Percentiles rank a stretch among this genome's conserved stretches.
phyloP scores from a whole-genome alignment of 148 eudicot species.

The Hydrangea macrophylla region DNA sequence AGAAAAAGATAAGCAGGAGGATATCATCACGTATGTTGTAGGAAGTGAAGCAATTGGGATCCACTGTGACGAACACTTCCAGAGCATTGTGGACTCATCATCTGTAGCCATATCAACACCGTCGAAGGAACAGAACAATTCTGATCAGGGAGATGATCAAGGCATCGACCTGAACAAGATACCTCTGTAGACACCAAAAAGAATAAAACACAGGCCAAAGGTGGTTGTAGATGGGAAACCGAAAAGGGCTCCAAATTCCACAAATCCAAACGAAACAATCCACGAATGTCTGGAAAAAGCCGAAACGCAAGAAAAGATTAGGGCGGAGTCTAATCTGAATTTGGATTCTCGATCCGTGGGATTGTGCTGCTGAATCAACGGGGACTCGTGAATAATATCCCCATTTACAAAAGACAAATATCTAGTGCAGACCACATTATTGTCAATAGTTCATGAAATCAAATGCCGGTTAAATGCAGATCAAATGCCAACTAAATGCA shows the following conservation, averaged over 20 bases:
- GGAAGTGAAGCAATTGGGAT: slow-evolving; percentile 22
- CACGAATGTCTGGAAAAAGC: slow-evolving; percentile 18
- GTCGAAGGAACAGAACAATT: slow-evolving; percentile 18
- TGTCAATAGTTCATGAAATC: slow-evolving; percentile 9
- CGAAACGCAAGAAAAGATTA: slow-evolving; percentile 14
- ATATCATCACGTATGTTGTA: slow-evolving; percentile 16
- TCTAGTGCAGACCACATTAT: slow-evolving; percentile 14
- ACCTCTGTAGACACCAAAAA: slow-evolving; percentile 47
- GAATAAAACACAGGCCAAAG: slow-evolving; percentile 62
- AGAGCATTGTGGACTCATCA: slow-evolving; percentile 25
- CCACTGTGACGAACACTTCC: slow-evolving; percentile 22
- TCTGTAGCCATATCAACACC: slow-evolving; percentile 27
- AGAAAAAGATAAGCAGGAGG: slow-evolving; percentile 28
- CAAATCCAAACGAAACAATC: slow-evolving; percentile 19
- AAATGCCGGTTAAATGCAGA: slow-evolving; percentile 17
- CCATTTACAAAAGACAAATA: slow-evolving; percentile 9
- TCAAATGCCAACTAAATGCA: slow-evolving; percentile 31
- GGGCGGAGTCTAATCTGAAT: slow-evolving; percentile 18
- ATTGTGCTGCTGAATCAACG: slow-evolving; percentile 5
- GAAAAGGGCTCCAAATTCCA: slow-evolving; percentile 34
- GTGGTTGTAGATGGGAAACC: slow-evolving; percentile 58
- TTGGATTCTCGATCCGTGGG: slow-evolving; percentile 21
- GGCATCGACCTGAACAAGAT: slow-evolving; percentile 52
- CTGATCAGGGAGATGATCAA: slow-evolving; percentile 22
- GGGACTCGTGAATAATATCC: not conserved